Conservation (phyloP, 2,329 filamentous ascomycete genomes). For the Pseudogymnoascus sp. region DNA sequence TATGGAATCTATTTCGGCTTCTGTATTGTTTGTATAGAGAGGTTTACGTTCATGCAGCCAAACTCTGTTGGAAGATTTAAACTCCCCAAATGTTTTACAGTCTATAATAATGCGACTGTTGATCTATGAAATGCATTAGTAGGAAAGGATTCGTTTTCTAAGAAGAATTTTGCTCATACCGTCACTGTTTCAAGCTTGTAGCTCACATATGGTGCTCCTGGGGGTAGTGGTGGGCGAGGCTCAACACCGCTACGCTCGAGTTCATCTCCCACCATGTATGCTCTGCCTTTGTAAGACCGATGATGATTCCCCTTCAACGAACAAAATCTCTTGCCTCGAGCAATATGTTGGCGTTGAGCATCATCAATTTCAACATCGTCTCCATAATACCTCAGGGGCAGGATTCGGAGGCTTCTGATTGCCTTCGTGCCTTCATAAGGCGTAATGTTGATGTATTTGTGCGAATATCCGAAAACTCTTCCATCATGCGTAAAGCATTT, state of each 20-base stretch:
- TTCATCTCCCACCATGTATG: conserved; percentile 10
- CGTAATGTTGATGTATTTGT: not conserved
- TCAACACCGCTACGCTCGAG: not conserved
- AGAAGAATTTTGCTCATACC: not conserved
- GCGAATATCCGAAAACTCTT: not conserved
- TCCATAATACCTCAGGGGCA: conserved; percentile 3
- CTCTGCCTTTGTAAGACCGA: conserved; percentile 20
- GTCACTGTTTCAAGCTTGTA: not conserved
- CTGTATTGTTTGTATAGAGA: not conserved
- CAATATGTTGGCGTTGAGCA: conserved; percentile 13
- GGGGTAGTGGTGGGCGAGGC: not conserved
- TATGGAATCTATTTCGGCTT: conserved; percentile 3
- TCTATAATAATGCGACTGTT: conserved; percentile 21
- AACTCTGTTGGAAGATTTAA: conserved; percentile 13
- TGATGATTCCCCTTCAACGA: conserved; percentile 18
- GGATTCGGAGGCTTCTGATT: conserved; percentile 1
- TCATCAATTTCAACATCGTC: conserved; percentile 8
- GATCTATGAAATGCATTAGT: conserved; percentile 12
- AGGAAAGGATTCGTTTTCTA: not conserved
- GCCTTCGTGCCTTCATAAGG: not conserved
- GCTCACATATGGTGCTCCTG: not conserved
- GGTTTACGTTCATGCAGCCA: conserved; percentile 12
- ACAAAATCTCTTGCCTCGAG: conserved; percentile 19
- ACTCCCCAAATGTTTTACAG: conserved; percentile 16
- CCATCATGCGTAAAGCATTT: conserved; percentile 4